phyloP scores from a whole-genome alignment of 164 flowering plant species.

The Magnolia changhungtana region DNA sequence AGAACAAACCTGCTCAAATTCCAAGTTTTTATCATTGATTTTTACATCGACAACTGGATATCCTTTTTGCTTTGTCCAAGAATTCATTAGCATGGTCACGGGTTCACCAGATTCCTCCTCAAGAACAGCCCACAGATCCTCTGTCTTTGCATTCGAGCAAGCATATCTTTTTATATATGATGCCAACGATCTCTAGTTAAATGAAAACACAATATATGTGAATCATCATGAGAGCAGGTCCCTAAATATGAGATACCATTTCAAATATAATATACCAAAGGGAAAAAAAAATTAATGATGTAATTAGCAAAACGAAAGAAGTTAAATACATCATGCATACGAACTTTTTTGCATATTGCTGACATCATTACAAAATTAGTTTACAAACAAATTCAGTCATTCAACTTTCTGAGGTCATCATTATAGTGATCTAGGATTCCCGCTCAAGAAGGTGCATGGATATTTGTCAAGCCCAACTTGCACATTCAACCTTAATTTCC shows the following conservation, averaged over 20 bases:
- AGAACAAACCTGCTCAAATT: conserved; percentile 76
- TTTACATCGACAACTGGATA: conserved; percentile 86
- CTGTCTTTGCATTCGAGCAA: conserved; percentile 84
- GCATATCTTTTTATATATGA: conserved; percentile 76
- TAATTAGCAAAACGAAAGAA: too few species aligned
- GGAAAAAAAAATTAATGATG: too few species aligned
- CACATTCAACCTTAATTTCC: too few species aligned
- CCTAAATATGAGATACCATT: not conserved
- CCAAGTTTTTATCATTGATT: conserved; percentile 55
- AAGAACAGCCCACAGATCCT: conserved; percentile 89
- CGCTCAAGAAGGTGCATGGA: too few species aligned
- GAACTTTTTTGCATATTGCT: too few species aligned
- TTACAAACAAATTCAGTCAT: too few species aligned
- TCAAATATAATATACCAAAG: too few species aligned
- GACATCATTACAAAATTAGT: too few species aligned
- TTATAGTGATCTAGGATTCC: too few species aligned
- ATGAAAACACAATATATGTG: conserved; percentile 4
- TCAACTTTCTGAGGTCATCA: too few species aligned
- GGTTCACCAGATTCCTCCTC: conserved; percentile 90
- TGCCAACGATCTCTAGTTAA: conserved; percentile 69
- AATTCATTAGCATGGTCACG: conserved; percentile 77
- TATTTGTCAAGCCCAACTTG: too few species aligned
- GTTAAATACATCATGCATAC: too few species aligned
- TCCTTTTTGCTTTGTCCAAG: conserved; percentile 96
- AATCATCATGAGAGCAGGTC: not conserved